These are phyloP conservation scores for Pythium diclinum DNA, from an alignment of 352 stramenopile species.

Conservation along the genomic window DNA sequence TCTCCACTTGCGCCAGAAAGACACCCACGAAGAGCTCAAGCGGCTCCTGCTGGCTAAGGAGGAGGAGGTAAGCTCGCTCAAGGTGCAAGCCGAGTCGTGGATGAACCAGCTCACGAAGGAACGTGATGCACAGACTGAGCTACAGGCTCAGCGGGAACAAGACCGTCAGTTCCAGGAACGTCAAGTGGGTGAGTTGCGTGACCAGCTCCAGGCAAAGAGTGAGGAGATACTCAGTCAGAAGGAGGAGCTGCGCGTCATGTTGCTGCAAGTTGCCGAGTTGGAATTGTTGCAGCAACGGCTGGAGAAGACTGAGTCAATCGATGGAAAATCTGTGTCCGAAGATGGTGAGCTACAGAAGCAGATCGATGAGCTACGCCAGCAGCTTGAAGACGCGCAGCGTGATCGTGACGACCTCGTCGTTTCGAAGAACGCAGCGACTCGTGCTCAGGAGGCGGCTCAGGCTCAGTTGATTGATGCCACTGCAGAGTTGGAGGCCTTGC, in stretches of 20 bases:
- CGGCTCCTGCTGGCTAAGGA: constrained; percentile 40
- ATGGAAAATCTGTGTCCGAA: background rate
- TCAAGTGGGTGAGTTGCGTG: constrained; percentile 13
- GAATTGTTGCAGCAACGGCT: constrained; percentile 8
- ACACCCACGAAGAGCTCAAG: constrained; percentile 45
- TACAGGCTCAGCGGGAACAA: constrained; percentile 16
- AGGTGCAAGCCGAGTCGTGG: constrained; percentile 26
- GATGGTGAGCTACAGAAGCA: constrained; percentile 30
- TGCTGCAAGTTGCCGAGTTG: background rate
- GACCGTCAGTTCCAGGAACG: constrained; percentile 15
- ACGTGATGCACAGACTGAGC: constrained; percentile 20
- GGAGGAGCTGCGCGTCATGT: constrained; percentile 29
- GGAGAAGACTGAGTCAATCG: background rate
- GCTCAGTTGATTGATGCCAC: background rate
- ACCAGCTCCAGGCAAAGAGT: constrained; percentile 10
- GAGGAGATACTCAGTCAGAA: constrained; percentile 13
- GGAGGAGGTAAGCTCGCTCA: constrained; percentile 40
- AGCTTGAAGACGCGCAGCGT: constrained; percentile 6
- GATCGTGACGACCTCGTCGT: constrained; percentile 17
- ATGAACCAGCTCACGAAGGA: constrained; percentile 37
- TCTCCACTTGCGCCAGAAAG: constrained; percentile 32
- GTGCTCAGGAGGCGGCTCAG: constrained; percentile 5
- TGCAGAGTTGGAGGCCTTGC: background rate
- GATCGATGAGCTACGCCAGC: constrained; percentile 24
- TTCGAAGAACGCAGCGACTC: constrained; percentile 7